phyloP scores from a whole-genome alignment of 2,329 filamentous ascomycete species.

The Aspergillus sp. region DNA sequence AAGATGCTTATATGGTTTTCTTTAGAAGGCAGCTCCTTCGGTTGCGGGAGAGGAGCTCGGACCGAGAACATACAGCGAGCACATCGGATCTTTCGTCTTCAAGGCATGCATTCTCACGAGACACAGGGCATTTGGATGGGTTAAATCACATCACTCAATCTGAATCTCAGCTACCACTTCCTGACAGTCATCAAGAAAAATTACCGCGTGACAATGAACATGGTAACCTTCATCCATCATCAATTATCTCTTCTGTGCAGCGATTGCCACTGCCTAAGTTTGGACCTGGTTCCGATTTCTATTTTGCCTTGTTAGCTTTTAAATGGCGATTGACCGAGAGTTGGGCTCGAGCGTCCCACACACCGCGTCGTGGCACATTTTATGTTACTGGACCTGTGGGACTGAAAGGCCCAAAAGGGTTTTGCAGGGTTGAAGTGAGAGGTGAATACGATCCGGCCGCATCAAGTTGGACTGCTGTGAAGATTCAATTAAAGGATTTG shows the following conservation, averaged over 20 bases:
- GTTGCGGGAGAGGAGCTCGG: slow-evolving; percentile 10
- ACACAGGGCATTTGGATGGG: slow-evolving; percentile 10
- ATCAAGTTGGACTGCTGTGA: slow-evolving; percentile 23
- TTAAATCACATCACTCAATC: slow-evolving; percentile 12
- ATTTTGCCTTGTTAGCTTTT: slow-evolving; percentile 27
- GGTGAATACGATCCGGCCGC: slow-evolving; percentile 30
- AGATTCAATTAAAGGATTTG: slow-evolving; percentile 27
- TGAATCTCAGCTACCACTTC: slow-evolving; percentile 11
- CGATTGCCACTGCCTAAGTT: slow-evolving; percentile 28
- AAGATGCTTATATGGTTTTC: slow-evolving; percentile 27
- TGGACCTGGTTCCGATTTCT: slow-evolving; percentile 28
- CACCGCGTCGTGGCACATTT: slow-evolving; percentile 26
- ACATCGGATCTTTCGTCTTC: slow-evolving; percentile 10
- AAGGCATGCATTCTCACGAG: slow-evolving; percentile 7
- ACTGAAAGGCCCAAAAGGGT: slow-evolving; percentile 25
- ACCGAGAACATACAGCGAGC: slow-evolving; percentile 8
- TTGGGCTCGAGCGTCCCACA: slow-evolving; percentile 11
- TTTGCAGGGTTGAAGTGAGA: slow-evolving; percentile 29
- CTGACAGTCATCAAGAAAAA: slow-evolving; percentile 9
- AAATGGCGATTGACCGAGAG: slow-evolving; percentile 22
- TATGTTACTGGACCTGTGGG: slow-evolving; percentile 29
- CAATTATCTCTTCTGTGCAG: slow-evolving; percentile 26
- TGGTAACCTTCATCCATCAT: slow-evolving; percentile 18
- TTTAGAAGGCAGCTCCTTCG: slow-evolving; percentile 22
- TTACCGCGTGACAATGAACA: slow-evolving; percentile 11